Conservation (phyloP, 345 rosid genomes). For the Hibiscus tridactylites region DNA sequence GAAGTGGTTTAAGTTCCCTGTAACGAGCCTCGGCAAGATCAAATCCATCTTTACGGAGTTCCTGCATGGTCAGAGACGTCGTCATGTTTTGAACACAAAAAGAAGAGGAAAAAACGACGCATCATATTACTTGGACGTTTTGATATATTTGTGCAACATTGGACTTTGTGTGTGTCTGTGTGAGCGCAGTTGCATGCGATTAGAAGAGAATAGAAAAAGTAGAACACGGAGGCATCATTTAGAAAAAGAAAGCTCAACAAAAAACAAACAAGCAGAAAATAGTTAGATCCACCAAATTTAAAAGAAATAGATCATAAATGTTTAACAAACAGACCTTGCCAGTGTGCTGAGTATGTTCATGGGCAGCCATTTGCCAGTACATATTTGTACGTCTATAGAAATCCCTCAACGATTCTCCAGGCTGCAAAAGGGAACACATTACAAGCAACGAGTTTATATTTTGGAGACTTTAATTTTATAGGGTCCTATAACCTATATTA, state of each 20-base stretch:
- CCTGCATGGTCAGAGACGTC: conserved; percentile 38
- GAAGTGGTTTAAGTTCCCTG: conserved; percentile 82
- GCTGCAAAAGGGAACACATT: conserved; percentile 37
- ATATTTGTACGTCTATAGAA: conserved; percentile 81
- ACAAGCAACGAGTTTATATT: conserved; percentile 2
- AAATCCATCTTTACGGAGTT: conserved; percentile 91
- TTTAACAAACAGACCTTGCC: conserved; percentile 62
- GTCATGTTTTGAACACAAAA: conserved; percentile 6
- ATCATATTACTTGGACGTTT: background rate
- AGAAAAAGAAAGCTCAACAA: background rate
- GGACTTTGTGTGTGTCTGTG: background rate
- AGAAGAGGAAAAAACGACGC: background rate
- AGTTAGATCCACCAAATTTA: background rate
- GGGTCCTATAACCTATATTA: background rate
- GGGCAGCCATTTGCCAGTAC: conserved; percentile 99
- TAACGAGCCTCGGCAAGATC: conserved; percentile 86
- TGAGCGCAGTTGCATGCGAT: background rate
- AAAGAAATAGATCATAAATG: background rate
- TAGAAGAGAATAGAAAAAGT: background rate
- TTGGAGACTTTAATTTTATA: background rate
- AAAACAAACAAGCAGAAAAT: background rate
- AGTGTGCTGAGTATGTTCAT: conserved; percentile 95
- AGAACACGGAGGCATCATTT: background rate
- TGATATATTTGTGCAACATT: background rate
- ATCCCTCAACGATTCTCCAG: conserved; percentile 89